Evolutionary conservation across 2,329 filamentous ascomycete species (phyloP), one percentile per base, ranked within the genome.

Genomic region (Mycocentrospora acerina): DNA sequence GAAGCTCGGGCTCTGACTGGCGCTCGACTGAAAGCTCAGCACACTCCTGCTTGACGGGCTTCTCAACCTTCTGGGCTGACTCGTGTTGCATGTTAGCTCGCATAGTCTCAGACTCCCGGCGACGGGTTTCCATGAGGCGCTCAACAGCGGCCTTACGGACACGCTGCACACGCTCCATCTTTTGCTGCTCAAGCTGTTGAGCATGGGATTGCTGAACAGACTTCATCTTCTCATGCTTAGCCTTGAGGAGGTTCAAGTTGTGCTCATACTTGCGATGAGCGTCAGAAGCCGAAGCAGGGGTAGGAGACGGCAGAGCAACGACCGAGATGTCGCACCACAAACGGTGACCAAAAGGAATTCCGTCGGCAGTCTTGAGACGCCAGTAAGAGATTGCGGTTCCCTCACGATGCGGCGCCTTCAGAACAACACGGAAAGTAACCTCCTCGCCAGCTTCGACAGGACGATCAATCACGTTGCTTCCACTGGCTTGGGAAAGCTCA

Each of bases 251-350:
- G 28, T 48, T 46, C 19, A 22, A 22, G 9, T 6, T 22, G 19
- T 9, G 19, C 41, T 60, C 56, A 24, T 59, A 55, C 22, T 48
- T 44, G 7, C 50, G 43, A 18, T 48, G 37, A 6, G 50, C 44
- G 29, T 36, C 40, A 14, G 56, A 47, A 16, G 51, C 43, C 26
- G 32, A 31, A 24, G 40, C 14, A 1, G 16, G 22, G 10, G 26
- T 27, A 17, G 42, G 28, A 24, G 49, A 46, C 26, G 44, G 37
- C 18, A 54, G 45, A 16, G 45, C 41, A 28, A 71, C 52, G 40
- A 96, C 88, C 34, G 81, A 79, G 48, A 98, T 81, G 52, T 97
- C 90, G 63, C 91, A 96, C 91, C 91, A 98, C 32, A 98, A 76
- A 59, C 90, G 87, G 72, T 96, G 88, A 26, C 93, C 93, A 51